A percentile compares a stretch with the other conserved stretches of the same genome.
These are phyloP conservation scores for Straminergon stramineum DNA, from an alignment of 225 moss, liverwort and hornwort species.

Conservation along the genomic window DNA sequence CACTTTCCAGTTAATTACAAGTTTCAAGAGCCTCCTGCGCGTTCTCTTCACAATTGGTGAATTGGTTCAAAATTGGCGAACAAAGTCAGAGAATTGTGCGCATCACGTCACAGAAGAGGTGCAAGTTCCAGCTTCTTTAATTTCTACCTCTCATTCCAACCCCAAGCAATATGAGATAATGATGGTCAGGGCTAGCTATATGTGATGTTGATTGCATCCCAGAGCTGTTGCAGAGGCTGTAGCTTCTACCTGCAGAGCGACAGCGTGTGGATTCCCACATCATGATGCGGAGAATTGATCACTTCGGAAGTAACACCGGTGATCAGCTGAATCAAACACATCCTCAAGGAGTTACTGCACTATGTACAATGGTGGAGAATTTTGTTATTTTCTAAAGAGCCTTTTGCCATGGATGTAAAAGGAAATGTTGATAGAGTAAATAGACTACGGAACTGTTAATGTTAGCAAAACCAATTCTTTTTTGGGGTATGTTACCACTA, in stretches of 20 bases:
- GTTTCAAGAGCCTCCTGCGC: not conserved
- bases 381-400: not conserved
- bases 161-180: not conserved
- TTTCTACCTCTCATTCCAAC: not conserved
- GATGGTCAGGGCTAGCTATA: not conserved
- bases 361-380: not conserved
- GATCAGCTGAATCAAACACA: not conserved
- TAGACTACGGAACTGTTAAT: not conserved
- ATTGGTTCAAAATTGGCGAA: not conserved
- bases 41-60: not conserved
- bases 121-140: not conserved
- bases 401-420: not conserved
- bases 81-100: not conserved
- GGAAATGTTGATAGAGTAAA: not conserved
- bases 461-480: not conserved
- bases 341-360: not conserved
- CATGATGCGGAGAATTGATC: not conserved
- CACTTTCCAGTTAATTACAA: not conserved
- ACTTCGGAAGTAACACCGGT: not conserved
- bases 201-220: not conserved
- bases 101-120: not conserved
- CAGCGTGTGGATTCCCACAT: not conserved
- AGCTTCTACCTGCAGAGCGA: not conserved
- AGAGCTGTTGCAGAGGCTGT: not conserved
- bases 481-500: not conserved